phyloP scores from a whole-genome alignment of 129 eudicot genomes.

The Chrysanthemum seticuspe region DNA sequence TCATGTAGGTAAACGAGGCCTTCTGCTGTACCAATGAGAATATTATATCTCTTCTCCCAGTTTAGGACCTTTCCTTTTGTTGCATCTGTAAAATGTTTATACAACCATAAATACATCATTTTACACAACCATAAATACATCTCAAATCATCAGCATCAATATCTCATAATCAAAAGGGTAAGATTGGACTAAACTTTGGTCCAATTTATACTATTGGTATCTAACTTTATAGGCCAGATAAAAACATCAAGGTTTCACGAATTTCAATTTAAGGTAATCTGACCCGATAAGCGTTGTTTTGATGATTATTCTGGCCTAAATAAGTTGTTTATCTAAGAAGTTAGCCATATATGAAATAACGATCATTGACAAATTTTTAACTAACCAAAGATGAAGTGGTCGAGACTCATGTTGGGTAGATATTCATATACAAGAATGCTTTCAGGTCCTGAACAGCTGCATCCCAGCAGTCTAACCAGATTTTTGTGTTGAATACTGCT shows the following conservation, averaged over 20 bases:
- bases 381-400: constrained; percentile 69
- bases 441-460: constrained; percentile 84
- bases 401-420: constrained; percentile 73
- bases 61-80: constrained; percentile 50
- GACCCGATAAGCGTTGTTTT: not conserved
- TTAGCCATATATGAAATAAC: not conserved
- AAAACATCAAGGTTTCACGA: too few relatives aligned
- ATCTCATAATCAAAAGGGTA: not conserved
- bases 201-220: too few relatives aligned
- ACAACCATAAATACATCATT: not conserved
- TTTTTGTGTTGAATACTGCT: constrained; percentile 75
- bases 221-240: too few relatives aligned
- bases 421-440: constrained; percentile 83
- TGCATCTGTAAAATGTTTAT: constrained; percentile 39
- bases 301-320: not conserved
- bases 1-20: constrained; percentile 23
- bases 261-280: not conserved
- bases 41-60: constrained; percentile 18
- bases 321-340: not conserved
- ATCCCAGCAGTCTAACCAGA: constrained; percentile 71
- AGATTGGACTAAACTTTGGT: too few relatives aligned
- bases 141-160: not conserved
- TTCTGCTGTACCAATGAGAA: constrained; percentile 24
- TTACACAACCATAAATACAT: not conserved
- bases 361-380: not conserved